Base-by-base conservation (phyloP, 306 rosid species). In the Vigna angularis region DNA sequence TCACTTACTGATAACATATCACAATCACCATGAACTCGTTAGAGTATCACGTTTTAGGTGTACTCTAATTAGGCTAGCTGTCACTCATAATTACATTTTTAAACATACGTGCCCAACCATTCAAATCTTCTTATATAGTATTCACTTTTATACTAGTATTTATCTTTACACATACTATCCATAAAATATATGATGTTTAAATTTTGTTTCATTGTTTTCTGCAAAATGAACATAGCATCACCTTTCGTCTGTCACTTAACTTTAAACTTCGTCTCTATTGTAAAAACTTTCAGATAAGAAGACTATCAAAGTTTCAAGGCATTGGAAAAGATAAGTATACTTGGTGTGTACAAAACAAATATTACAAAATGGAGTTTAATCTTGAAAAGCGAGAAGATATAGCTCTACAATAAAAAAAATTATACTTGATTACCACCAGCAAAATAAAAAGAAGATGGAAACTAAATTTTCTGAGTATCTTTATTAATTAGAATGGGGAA, bases 71-170 rank as follows among this genome's bases (percentile, higher is more conserved):
- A 62, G 16, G 65, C 77, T 64, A 79, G 83, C 79, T 80, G 77
- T 85, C 78, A 81, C 40, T 79, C 87, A 86, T 28, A 55, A 45
- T 24, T 87, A 88, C 87, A 65, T 58, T 18, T 81, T 78, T 78
- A 77, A 71, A 85, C 24, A 34, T 16, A 38, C 57, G 61, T 67
- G 42, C 42, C 30, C 28, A 26, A 66, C 10, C 10, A 36, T 52
- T 40, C 53, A 40, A 38, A 30, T 65, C 1, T 51, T 17, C 63
- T 30, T 28, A 6, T 61, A 30, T 61, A 63, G n/a, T 63, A 63
- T 13, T 32, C 9, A 59, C 47, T 13, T 63, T 34, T 34, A 28
- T 28, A 15, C 68, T 18, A 3, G 62, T 22, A 58, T 58, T 15
- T 57, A 22, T 11, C 36, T 20, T 18, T 20, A 55, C 14, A 30